Base-by-base conservation (phyloP, 257 asterid species). In the Cynanchum wilfordii region DNA sequence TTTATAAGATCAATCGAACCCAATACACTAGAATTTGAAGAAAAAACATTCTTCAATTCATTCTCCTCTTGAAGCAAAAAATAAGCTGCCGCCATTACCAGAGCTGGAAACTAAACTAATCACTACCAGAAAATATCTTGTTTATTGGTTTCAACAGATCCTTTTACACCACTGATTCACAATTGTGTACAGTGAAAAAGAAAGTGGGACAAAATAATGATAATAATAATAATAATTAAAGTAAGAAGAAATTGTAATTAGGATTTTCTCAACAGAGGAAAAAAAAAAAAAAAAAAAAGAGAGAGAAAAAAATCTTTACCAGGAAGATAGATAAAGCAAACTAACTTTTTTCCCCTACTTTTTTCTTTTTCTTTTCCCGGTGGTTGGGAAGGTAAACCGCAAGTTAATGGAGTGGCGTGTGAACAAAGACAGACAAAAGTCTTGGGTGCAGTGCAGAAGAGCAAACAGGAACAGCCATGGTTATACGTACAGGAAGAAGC, bases 351-450 rank as follows among this genome's bases (percentile, higher is more conserved):
- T 29, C 16, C 24, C 15, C 22, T n/a, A 2, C 40, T 2, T 10
- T 66, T 42, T 10, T 20, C 44, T n/a, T 7, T 20, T 42, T 2
- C 44, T 7, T n/a, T 16, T 25, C 13, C 2, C 27, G 27, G 25
- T 50, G 60, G 40, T 54, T 64, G 20, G 55, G 52, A 10, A 59
- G 27, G 20, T 64, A 4, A 73, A 52, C 59, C 9, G 60, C 58
- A 62, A 67, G 75, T 30, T 33, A 29, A 54, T 57, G 49, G 75
- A 82, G 64, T 78, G 64, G 80, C 84, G 78, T 84, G 72, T 70
- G 33, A 76, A 80, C 77, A 78, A 85, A 80, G 77, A 65, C 57
- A 75, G 78, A 70, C 57, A 8, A 44, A 44, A 69, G 74, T 55
- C 68, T 45, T 30, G 52, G 52, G 57, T 70, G 64, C 59, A 16